Conservation (phyloP, 192 early-diverging fungal species). For the Backusella mclennaniae region DNA sequence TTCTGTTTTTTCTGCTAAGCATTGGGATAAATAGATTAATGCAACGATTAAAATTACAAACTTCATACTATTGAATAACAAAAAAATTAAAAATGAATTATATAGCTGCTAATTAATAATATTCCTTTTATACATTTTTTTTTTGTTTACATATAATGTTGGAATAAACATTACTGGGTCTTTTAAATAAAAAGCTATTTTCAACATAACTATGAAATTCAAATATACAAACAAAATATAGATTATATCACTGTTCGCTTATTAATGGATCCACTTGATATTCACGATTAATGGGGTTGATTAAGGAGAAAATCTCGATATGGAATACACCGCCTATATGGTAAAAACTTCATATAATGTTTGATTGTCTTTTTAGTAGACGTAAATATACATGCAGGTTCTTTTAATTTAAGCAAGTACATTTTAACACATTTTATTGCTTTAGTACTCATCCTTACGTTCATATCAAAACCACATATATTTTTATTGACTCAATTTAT, state of each 20-base stretch:
- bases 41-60: background rate
- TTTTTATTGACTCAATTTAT: background rate
- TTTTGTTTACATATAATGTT: background rate
- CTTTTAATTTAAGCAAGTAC: background rate
- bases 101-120: background rate
- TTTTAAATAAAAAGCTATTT: background rate
- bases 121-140: background rate
- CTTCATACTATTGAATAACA: background rate
- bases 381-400: background rate
- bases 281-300: background rate
- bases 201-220: background rate
- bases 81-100: background rate
- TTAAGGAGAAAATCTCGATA: background rate
- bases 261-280: background rate
- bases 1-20: background rate
- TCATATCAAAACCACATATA: background rate
- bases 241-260: background rate
- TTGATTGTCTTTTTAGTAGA: background rate
- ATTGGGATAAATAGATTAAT: background rate
- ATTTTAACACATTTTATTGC: background rate
- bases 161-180: background rate
- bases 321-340: background rate
- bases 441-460: background rate
- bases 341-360: background rate
- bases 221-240: background rate